phyloP scores from a whole-genome alignment of 176 grass and related monocot genomes.

The Phyllostachys edulis region DNA sequence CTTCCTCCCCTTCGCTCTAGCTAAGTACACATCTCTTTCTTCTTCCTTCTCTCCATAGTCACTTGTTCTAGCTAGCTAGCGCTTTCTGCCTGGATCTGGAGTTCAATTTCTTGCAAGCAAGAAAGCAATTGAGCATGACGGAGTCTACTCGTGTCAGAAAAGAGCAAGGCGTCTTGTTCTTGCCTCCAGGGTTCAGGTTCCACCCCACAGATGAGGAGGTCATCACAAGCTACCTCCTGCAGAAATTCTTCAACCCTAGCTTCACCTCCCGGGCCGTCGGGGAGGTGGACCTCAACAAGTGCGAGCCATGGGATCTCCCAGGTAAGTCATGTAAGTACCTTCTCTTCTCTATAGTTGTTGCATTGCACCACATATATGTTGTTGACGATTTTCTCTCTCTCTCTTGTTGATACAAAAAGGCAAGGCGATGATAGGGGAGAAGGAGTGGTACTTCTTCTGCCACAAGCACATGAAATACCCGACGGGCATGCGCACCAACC shows the following conservation, averaged over 20 bases:
- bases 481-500: slow-evolving; percentile 62
- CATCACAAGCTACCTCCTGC: slow-evolving; percentile 50
- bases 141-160: not conserved
- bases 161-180: slow-evolving; percentile 24
- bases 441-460: slow-evolving; percentile 73
- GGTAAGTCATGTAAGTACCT: slow-evolving; percentile 25
- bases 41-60: not conserved
- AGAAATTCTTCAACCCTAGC: slow-evolving; percentile 43
- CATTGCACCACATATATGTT: too few relatives aligned
- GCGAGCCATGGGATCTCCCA: slow-evolving; percentile 92
- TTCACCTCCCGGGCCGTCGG: slow-evolving; percentile 39
- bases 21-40: too few relatives aligned
- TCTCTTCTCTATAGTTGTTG: too few relatives aligned
- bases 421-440: slow-evolving; percentile 70
- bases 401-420: slow-evolving; percentile 21
- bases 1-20: not conserved
- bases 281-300: slow-evolving; percentile 87
- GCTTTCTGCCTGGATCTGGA: not conserved
- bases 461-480: slow-evolving; percentile 75
- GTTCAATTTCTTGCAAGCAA: not conserved
- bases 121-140: slow-evolving; percentile 12
- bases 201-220: slow-evolving; percentile 49
- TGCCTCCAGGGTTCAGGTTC: slow-evolving; percentile 68
- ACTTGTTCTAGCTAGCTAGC: not conserved
- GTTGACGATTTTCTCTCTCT: too few relatives aligned